Evolutionary conservation across 176 grass and related monocot species (phyloP), one percentile per base, ranked within the genome.

Genomic region (Aegilops longissima): DNA sequence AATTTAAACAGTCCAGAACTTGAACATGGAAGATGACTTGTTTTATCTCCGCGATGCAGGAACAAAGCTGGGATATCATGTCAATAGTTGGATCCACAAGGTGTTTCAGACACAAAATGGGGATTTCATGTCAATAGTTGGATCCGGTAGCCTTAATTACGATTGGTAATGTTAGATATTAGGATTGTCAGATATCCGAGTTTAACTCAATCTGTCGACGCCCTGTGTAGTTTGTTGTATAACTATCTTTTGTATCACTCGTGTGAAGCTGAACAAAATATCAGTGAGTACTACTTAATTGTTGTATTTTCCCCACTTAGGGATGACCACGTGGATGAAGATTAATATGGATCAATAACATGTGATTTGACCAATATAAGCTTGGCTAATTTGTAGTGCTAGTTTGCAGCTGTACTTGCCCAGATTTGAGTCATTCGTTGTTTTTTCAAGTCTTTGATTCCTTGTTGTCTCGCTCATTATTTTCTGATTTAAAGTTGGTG

Each of bases 41-140:
- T 85, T 70, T 52, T 51, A 65, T 38, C 80, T 72, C 62, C 6
- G 14, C 3, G 5, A 88, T 81, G 80, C 85, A 91, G 85, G 86
- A 85, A 77, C 54, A 82, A 31, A 44, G 31, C 24, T 21, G 11
- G 18, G 49, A 39, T 82, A 56, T 49, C 33, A 13, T 85, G 39
- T 81, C 5, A 59, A 77, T 64, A 77, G 69, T 31, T 88, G 51
- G 42, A 88, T 40, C 12, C 17, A 21, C 81, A 81, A 70, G 74
- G 47, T 56, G n/a, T 90, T 86, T 86, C 79, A 90, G 84, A 74
- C 82, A 64, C 54, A 73, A 10, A 78, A 61, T 33, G 73, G 66
- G 39, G 49, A 39, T 82, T 65, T 49, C 33, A 13, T 85, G 39
- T 77, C 5, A 59, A 81, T 70, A 54, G 49, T 39, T 81, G 70